Evolutionary conservation across 2,329 filamentous ascomycete genomes (phyloP), one percentile per base, ranked within the genome.

Genomic region (Clonostachys solani): DNA sequence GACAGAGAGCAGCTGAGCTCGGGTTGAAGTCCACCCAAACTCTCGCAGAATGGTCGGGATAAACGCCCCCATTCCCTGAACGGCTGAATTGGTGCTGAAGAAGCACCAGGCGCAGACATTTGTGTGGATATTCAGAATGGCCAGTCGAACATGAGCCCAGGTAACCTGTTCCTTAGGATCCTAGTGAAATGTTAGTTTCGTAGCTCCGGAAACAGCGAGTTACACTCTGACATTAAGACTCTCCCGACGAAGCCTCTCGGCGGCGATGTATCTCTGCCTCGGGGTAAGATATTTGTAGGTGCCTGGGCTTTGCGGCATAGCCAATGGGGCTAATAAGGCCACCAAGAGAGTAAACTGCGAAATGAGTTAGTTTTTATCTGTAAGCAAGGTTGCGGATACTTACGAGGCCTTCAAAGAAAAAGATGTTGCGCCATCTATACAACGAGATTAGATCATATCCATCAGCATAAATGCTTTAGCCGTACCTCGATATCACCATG

Each of bases 331-430:
- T n/a, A 38, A n/a, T 8, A 8, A n/a, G 7, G 36, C 36, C 12
- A 38, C 36, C 7, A n/a, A n/a, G 36, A 38, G 36, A n/a, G 36
- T 38, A n/a, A 38, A 38, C 36, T 38, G 12, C 17, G 15, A 8
- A n/a, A 18, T n/a, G 8, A 38, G 17, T 38, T 38, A 38, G 36
- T n/a, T 3, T n/a, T 18, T 15, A 18, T 38, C 36, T n/a, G 7
- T 3, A n/a, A n/a, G 2, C 15, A 8, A 38, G 12, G 17, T n/a
- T 10, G 36, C 36, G 2, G 3, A 29, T 29, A 29, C 36, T n/a
- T 34, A 80, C 53, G 34, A 81, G 56, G 1, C 80, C 80, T 56
- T 83, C 80, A 50, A 83, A 82, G 64, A 83, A 82, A 66, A 83
- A 83, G 53, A 83, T 83, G 58, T 78, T 78, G 50, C 74, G 69